These are phyloP conservation scores for Penicillium lagena DNA, from an alignment of 495 filamentous ascomycete species.

Conservation along the genomic window DNA sequence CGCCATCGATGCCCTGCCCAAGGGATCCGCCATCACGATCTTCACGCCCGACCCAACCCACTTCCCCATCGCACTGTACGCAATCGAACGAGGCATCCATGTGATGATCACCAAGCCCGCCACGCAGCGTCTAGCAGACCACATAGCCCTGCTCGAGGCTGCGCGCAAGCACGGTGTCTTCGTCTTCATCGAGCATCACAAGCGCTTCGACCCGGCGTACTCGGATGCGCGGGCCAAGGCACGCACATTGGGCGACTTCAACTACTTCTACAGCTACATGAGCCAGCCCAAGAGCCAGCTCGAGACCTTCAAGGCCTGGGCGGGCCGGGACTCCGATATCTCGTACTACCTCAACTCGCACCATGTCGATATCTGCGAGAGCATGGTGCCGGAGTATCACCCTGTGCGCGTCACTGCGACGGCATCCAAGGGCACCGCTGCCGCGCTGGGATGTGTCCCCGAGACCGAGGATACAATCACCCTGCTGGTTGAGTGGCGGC, in stretches of 20 bases:
- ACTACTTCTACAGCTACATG: constrained; percentile 98
- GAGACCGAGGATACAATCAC: constrained; percentile 92
- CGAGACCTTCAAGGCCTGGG: constrained; percentile 96
- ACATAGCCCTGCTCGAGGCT: constrained; percentile 65
- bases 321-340: constrained; percentile 84
- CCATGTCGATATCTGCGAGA: constrained; percentile 85
- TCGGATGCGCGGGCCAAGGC: constrained; percentile 74
- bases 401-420: constrained; percentile 75
- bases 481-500: constrained; percentile 79
- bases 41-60: constrained; percentile 95
- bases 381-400: constrained; percentile 76
- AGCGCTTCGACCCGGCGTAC: constrained; percentile 90
- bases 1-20: constrained; percentile 77
- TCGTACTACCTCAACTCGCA: constrained; percentile 93
- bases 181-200: constrained; percentile 95
- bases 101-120: constrained; percentile 96
- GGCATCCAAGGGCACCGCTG: constrained; percentile 64
- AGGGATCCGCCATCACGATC: constrained; percentile 88
- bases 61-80: constrained; percentile 90
- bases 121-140: constrained; percentile 73
- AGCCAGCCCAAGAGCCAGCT: constrained; percentile 88
- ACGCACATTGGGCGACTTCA: constrained; percentile 76
- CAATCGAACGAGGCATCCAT: constrained; percentile 78
- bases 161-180: constrained; percentile 73
- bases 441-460: constrained; percentile 66